phyloP scores from a whole-genome alignment of 2,329 filamentous ascomycete genomes.

The Karstenula rhodostoma region DNA sequence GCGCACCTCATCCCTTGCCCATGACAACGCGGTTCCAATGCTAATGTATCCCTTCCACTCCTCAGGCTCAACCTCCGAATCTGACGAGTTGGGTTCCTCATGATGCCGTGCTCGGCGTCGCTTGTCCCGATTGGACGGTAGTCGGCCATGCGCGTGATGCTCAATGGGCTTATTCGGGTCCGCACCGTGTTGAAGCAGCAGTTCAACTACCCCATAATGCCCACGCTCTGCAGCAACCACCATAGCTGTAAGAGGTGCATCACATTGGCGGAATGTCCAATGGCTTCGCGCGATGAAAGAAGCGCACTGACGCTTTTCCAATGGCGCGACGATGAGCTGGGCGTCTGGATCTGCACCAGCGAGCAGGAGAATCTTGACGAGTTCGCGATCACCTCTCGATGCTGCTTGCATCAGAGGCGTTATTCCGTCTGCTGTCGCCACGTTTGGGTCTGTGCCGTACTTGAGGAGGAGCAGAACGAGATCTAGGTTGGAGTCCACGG shows the following conservation, averaged over 20 bases:
- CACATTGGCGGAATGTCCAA: slow-evolving; percentile 1
- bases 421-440: not conserved
- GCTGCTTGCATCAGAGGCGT: slow-evolving; percentile 6
- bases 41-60: slow-evolving; percentile 13
- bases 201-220: slow-evolving; percentile 2
- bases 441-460: slow-evolving; percentile 11
- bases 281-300: slow-evolving; percentile 3
- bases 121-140: slow-evolving; percentile 4
- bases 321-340: not conserved
- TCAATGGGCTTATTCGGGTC: slow-evolving; percentile 2
- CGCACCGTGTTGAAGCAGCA: slow-evolving; percentile 8
- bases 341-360: slow-evolving; percentile 8
- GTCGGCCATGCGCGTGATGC: slow-evolving; percentile 11
- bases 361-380: slow-evolving; percentile 1
- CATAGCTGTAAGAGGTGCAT: slow-evolving; percentile 6
- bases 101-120: not conserved
- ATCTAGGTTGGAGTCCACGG: not conserved
- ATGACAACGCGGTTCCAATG: slow-evolving; percentile 4
- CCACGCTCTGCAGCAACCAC: slow-evolving; percentile 6
- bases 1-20: slow-evolving; percentile 9
- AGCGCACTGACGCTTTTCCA: not conserved
- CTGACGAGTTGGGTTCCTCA: slow-evolving; percentile 1
- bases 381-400: not conserved
- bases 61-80: slow-evolving; percentile 3
- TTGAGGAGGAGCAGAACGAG: slow-evolving; percentile 1